phyloP scores from a whole-genome alignment of 2,329 filamentous ascomycete genomes.

The Calonectria crousiana region DNA sequence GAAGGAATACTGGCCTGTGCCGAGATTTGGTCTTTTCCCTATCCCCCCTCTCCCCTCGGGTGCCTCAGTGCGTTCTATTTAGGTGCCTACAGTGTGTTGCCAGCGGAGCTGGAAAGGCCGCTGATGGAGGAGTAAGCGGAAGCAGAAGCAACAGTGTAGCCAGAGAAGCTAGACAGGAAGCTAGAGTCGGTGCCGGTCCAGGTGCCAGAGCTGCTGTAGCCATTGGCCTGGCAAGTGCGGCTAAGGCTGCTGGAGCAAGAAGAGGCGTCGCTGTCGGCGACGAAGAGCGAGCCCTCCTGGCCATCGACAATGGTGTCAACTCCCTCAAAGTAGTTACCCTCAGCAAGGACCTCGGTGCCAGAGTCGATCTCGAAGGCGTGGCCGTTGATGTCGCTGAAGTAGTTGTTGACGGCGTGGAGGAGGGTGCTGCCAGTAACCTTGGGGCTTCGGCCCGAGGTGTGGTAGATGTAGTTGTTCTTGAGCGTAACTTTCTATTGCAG shows the following conservation, averaged over 20 bases:
- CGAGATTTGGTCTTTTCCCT: neutral
- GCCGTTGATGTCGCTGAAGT: slow-evolving; percentile 65
- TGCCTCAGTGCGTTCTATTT: neutral
- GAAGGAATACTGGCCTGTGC: slow-evolving; percentile 15
- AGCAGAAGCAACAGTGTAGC: slow-evolving; percentile 65
- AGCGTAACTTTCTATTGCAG: slow-evolving; percentile 58
- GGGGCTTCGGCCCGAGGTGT: slow-evolving; percentile 67
- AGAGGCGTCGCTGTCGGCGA: slow-evolving; percentile 44
- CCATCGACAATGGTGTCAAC: slow-evolving; percentile 56
- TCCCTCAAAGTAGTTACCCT: slow-evolving; percentile 71
- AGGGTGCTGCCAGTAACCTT: slow-evolving; percentile 69
- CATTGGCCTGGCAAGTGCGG: slow-evolving; percentile 64
- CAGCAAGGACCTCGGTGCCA: slow-evolving; percentile 61
- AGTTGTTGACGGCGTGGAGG: slow-evolving; percentile 73
- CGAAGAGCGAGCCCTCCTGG: slow-evolving; percentile 49
- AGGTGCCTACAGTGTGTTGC: slow-evolving; percentile 55
- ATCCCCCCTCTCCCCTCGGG: neutral
- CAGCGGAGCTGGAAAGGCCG: slow-evolving; percentile 57
- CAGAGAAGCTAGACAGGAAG: slow-evolving; percentile 64
- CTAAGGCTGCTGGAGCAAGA: slow-evolving; percentile 60
- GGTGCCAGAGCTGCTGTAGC: slow-evolving; percentile 55
- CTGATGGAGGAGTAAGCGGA: slow-evolving; percentile 49
- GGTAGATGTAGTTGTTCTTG: slow-evolving; percentile 72
- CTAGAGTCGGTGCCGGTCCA: slow-evolving; percentile 57
- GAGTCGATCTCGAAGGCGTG: slow-evolving; percentile 69